A percentile compares a stretch with the other conserved stretches of the same genome.
Evolutionary conservation across 1,139 yeast genomes (phyloP).

Genomic region (Sugiyamaella pinicola): DNA sequence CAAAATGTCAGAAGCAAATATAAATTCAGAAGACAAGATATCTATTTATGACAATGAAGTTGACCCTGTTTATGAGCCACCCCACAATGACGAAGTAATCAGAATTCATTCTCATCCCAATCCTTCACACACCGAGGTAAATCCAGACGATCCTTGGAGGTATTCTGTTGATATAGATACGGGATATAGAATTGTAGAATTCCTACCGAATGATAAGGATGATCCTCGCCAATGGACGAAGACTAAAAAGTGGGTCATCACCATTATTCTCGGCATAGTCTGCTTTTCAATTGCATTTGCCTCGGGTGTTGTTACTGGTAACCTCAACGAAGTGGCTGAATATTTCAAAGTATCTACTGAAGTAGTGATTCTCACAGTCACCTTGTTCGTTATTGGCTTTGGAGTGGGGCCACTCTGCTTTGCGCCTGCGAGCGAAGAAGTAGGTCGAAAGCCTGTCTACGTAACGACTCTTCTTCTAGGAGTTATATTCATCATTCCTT

Average conservation of each 20-base stretch:
- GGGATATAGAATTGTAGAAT: constrained; percentile 60
- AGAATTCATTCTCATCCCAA: constrained; percentile 25
- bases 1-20: neutral
- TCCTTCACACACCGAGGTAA: constrained; percentile 40
- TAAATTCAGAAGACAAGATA: neutral
- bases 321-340: constrained; percentile 55
- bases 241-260: constrained; percentile 56
- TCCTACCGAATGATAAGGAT: constrained; percentile 54
- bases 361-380: constrained; percentile 78
- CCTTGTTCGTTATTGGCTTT: constrained; percentile 80
- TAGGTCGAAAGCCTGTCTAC: constrained; percentile 67
- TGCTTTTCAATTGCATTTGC: constrained; percentile 87
- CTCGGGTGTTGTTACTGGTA: constrained; percentile 85
- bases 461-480: constrained; percentile 57
- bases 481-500: constrained; percentile 67
- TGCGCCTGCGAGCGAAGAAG: constrained; percentile 75
- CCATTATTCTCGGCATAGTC: constrained; percentile 49
- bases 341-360: constrained; percentile 69
- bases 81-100: constrained; percentile 19
- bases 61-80: constrained; percentile 20
- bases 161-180: constrained; percentile 61
- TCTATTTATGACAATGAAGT: constrained; percentile 14
- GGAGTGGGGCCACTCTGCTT: constrained; percentile 75
- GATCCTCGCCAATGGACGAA: constrained; percentile 62
- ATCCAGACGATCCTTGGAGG: constrained; percentile 58